These are phyloP conservation scores for Pythium phragmiticola DNA, from an alignment of 352 stramenopile genomes.

Conservation along the genomic window DNA sequence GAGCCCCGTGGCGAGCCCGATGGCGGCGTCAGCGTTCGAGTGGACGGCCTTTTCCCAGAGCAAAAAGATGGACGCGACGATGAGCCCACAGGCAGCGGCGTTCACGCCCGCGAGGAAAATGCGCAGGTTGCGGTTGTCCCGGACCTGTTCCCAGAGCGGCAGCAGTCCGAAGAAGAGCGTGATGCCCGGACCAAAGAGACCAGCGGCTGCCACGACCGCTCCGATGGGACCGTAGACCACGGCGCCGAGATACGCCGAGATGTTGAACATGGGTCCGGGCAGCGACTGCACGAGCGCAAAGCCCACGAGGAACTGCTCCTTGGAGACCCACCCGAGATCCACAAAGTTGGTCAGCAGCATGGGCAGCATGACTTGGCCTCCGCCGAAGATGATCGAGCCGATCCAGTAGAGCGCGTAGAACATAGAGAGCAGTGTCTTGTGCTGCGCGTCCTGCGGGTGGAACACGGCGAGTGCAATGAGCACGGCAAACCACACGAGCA, in stretches of 20 bases:
- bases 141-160: slow-evolving; percentile 91
- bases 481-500: slow-evolving; percentile 74
- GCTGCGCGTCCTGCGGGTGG: slow-evolving; percentile 38
- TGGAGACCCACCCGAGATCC: slow-evolving; percentile 85
- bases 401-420: slow-evolving; percentile 95
- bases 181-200: slow-evolving; percentile 92
- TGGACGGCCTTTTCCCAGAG: slow-evolving; percentile 86
- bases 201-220: slow-evolving; percentile 83
- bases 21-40: slow-evolving; percentile 78
- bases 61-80: slow-evolving; percentile 89
- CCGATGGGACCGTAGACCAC: slow-evolving; percentile 86
- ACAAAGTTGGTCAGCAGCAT: slow-evolving; percentile 87
- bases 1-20: slow-evolving; percentile 77
- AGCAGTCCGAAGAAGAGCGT: slow-evolving; percentile 91
- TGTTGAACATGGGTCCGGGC: slow-evolving; percentile 95
- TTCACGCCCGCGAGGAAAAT: slow-evolving; percentile 90
- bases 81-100: slow-evolving; percentile 86
- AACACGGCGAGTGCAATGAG: slow-evolving; percentile 60
- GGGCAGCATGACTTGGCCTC: slow-evolving; percentile 92
- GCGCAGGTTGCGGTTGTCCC: slow-evolving; percentile 84
- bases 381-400: slow-evolving; percentile 94
- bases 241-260: slow-evolving; percentile 90
- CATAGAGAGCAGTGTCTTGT: slow-evolving; percentile 43
- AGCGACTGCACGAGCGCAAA: slow-evolving; percentile 93
- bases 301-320: slow-evolving; percentile 92